Base-by-base conservation (phyloP, 2,329 filamentous ascomycete species). In the Chaetomiaceae sp. region DNA sequence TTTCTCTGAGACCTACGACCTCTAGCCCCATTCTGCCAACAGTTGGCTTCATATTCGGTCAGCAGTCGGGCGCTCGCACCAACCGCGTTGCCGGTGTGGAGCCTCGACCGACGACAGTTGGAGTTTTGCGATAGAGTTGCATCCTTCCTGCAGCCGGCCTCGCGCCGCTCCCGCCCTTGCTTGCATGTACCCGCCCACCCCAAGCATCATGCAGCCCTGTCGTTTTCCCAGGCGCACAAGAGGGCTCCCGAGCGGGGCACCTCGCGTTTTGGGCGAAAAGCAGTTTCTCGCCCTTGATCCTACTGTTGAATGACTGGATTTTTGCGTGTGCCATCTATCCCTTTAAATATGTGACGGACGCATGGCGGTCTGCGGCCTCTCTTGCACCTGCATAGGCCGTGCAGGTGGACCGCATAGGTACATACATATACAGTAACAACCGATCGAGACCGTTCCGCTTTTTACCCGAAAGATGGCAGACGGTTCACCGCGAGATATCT, bases 151-250 rank as follows among this genome's bases (percentile, higher is more conserved):
- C 52, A 47, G 37, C 30, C 30, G 20, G 32, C 46, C 37, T 30
- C 56, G 41, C 49, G 53, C 55, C 55, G 30, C 53, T 59, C 56
- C 58, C 58, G 56, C 53, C 42, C 54, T 59, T 51, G 58, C 56
- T 36, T 59, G 51, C 58, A 57, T 49, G 38, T 9, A 43, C 45
- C 51, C 52, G 47, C 48, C 34, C 44, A 46, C 47, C n/a, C 34
- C 44, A n/a, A 2, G 20, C 46, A 30, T 46, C 47, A 44, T 58
- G 47, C 54, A 57, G 55, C 56, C 46, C 51, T 54, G 54, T 33
- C 34, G n/a, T 51, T 40, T 7, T 36, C 45, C 50, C 49, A 61
- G 61, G 61, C 60, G 53, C 54, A 48, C 54, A 42, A 36, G 49
- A 54, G 51, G 60, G 58, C 58, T 58, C 51, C 45, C 53, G 50